Evolutionary conservation across 163 green algal genomes (phyloP), one percentile per base, ranked within the genome.

Genomic region (Scenedesmus sp.): DNA sequence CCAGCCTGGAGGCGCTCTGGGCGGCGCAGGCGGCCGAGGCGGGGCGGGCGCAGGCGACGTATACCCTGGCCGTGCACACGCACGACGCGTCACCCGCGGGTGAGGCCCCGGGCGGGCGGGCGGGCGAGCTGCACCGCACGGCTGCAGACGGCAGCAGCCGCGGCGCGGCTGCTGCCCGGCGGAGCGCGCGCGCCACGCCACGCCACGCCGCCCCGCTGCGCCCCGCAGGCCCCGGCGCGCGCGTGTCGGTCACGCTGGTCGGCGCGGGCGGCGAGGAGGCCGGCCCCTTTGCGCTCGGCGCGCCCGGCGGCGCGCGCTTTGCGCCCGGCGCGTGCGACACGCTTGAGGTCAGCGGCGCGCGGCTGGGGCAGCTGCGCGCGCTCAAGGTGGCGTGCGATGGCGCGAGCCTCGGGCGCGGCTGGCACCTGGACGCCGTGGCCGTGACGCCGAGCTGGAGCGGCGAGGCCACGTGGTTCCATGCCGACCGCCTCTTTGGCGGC

Each of bases 61-160:
- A 39, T 56, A 60, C 5, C n/a, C 24, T 78, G 29, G 56, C 34
- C 22, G 56, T 78, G 33, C 69, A 78, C 42, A 70, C 70, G 20
- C 48, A 42, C 17, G 26, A 67, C 9, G 4, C 24, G 24, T 15
- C 69, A 31, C 13, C 0, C 20, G 33, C 31, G 64, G 50, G 67
- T 65, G n/a, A 29, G n/a, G 18, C n/a, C n/a, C n/a, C n/a, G n/a
- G n/a, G n/a, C n/a, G n/a, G n/a, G n/a, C n/a, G n/a, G n/a, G n/a
- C n/a, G n/a, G n/a, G n/a, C n/a, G 50, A 26, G 15, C 18, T 26
- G 6, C 18, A 26, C 18, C 5, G 18, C 10, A 13, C 50, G 24
- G 50, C 50, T 26, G 50, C 4, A 10, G 10, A 29, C 18, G 5
- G 50, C 50, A 58, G 22, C 50, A 58, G 22, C 4, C 50, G 10